Conservation (phyloP, 1,284 basidiomycete genomes). For the Puccinia triticina region DNA sequence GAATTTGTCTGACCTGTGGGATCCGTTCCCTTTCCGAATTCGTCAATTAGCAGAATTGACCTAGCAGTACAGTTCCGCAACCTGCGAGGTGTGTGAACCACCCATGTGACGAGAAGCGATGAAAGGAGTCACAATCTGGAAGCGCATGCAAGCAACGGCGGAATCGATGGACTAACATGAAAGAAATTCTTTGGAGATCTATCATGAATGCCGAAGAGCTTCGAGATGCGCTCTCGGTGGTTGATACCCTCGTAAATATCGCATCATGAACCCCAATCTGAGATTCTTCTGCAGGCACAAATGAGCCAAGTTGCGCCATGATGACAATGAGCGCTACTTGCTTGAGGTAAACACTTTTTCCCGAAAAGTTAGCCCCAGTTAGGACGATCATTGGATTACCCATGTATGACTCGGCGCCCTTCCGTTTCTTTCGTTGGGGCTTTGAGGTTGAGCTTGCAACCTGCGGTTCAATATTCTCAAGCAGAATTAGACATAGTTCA, state of each 20-base stretch:
- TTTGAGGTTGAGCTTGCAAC: neutral
- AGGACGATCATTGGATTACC: conserved; percentile 42
- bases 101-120: neutral
- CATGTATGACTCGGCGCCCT: neutral
- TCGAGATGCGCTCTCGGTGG: conserved; percentile 39
- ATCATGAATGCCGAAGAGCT: conserved; percentile 50
- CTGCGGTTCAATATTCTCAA: neutral
- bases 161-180: conserved; percentile 32
- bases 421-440: neutral
- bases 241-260: conserved; percentile 70
- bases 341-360: conserved; percentile 86
- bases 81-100: conserved; percentile 1
- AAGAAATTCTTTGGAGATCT: conserved; percentile 47
- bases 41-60: conserved; percentile 46
- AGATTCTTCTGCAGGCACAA: conserved; percentile 82
- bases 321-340: conserved; percentile 88
- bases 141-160: neutral
- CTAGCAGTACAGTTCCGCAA: conserved; percentile 44
- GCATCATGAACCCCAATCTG: conserved; percentile 85
- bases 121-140: neutral
- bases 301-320: conserved; percentile 87
- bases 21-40: conserved; percentile 51
- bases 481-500: neutral
- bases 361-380: conserved; percentile 50
- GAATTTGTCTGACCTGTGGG: conserved; percentile 28